Percentiles rank a stretch among this genome's conserved stretches.
Evolutionary conservation across 2,329 filamentous ascomycete species (phyloP).

Genomic region (Zalaria sp.): DNA sequence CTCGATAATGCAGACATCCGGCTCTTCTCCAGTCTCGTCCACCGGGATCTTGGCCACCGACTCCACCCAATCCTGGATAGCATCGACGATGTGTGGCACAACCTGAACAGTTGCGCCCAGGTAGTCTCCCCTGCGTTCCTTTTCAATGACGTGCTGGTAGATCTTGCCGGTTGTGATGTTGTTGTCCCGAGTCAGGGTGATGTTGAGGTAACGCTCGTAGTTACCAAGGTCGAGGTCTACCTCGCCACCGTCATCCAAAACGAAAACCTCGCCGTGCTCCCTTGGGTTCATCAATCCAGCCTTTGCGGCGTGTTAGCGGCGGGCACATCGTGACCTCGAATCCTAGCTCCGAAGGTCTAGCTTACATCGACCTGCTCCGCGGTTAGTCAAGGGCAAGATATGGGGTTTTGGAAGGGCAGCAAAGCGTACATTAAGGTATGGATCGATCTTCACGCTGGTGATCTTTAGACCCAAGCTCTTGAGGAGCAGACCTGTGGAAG

Average conservation of each 20-base stretch:
- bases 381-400: too few species aligned
- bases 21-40: conserved; percentile 67
- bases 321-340: too few species aligned
- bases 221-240: conserved; percentile 63
- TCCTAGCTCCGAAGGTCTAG: too few species aligned
- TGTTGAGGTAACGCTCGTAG: conserved; percentile 69
- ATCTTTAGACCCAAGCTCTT: conserved; percentile 71
- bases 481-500: conserved; percentile 58
- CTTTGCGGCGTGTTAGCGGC: too few species aligned
- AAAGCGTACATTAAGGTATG: conserved; percentile 58
- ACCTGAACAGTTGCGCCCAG: conserved; percentile 86
- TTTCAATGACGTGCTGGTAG: conserved; percentile 76
- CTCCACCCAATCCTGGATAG: conserved; percentile 86
- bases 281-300: conserved; percentile 51
- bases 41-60: conserved; percentile 74
- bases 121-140: conserved; percentile 60
- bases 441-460: conserved; percentile 51
- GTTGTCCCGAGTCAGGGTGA: conserved; percentile 70
- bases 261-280: conserved; percentile 79
- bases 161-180: conserved; percentile 98
- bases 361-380: too few species aligned
- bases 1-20: conserved; percentile 85
- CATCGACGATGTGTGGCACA: conserved; percentile 82
- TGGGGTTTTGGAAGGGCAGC: too few species aligned
- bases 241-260: conserved; percentile 71